Evolutionary conservation across 805 yeast species (phyloP), one percentile per base, ranked within the genome.

Genomic region (Kodamaea hsintzibuensis): DNA sequence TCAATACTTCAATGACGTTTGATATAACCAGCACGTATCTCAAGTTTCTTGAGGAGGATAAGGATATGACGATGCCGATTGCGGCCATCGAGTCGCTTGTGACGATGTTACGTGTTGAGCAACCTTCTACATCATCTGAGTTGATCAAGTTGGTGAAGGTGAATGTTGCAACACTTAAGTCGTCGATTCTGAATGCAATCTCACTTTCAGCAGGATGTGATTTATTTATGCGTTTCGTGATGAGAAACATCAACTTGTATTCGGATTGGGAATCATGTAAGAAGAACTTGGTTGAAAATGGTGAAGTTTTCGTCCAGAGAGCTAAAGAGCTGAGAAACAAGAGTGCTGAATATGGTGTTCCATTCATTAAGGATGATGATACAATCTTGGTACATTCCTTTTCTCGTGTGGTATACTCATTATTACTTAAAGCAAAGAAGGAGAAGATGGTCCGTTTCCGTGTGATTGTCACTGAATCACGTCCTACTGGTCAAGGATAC

Each of bases 11-110:
- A 16, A 45, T 45, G 48, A 43, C 42, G 46, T 91, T 95, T 67
- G 96, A 92, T 69, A 91, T 95, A 61, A 91, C 86, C 46, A 78
- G 83, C 61, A 83, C 93, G 0, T 95, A 95, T 67, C 78, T 90
- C 54, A 81, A 82, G 66, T 91, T 90, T 68, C 77, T 95, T 57
- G 83, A 82, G 60, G 97, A 91, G 49, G 98, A 95, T 72, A 80
- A 89, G n/a, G 98, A 95, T 54, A 89, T 95, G 85, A 92, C 99
- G 5, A 95, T 92, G 98, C 99, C 99, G 1, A 90, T 95, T 35
- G 99, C 99, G 43, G 99, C 99, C 37, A 95, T 95, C 64, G 98
- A 95, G 74, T 84, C 97, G 10, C 77, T 95, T 45, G 96, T 95
- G 25, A 88, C 95, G 7, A 81, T 95, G 72, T 73, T 93, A 27